Base-by-base conservation (phyloP, 192 early-diverging fungal genomes). In the Coemansia sp. region DNA sequence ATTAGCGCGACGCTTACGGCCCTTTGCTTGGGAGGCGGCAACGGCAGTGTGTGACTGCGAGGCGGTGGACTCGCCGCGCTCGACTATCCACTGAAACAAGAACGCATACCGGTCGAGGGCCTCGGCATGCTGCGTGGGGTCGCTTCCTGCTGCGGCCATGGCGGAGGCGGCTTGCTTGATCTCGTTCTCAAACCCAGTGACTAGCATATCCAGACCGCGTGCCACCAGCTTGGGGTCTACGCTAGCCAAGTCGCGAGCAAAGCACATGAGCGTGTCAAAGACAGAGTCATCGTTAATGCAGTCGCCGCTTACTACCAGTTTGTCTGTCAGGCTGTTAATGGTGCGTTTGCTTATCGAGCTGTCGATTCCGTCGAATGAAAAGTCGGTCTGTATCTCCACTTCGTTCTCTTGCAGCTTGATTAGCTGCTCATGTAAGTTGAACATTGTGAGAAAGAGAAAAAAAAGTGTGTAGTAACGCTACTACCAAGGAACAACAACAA, bases 91-190 rank as follows among this genome's bases (percentile, higher is more conserved):
- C 64, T 92, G 88, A 55, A 94, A 76, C 53, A 95, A 59, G 66
- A 93, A 97, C 4, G 89, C 89, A 64, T 95, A 97, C 67, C 93
- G 85, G 75, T 96, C 93, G 7, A 97, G 79, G 6, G 87, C 75
- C 13, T 78, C 66, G 11, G 86, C 81, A 73, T 94, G 89, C 16
- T 82, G 68, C 11, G 89, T 85, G 44, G 88, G 87, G 44, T 91
- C 90, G 40, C 91, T 89, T n/a, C 89, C 87, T 42, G 90, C 82
- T 16, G 79, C 77, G 2, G 86, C 82, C 47, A 96, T 59, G 46
- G 92, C 91, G 9, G 66, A 73, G 17, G 88, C 64, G 5, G 91
- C 86, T 6, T 76, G 68, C 75, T 84, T 78, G 30, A 92, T 86
- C 69, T 93, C 90, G 46, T 84, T 80, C 53, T 85, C 75, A 64